phyloP scores from a whole-genome alignment of 192 early-diverging fungal species.

The Dissophora globulifera region DNA sequence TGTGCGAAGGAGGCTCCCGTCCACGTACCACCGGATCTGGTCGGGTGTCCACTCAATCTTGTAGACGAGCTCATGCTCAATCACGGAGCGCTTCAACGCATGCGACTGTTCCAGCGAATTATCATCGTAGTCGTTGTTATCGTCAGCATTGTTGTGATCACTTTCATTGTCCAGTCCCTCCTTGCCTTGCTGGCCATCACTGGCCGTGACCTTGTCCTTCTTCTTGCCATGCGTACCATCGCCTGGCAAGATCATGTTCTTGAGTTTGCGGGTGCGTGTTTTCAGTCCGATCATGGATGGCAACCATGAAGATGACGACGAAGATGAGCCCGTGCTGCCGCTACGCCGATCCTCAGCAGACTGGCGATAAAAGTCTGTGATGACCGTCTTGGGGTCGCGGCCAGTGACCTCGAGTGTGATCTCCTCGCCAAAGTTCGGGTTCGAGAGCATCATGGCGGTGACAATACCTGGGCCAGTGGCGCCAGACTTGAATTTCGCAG shows the following conservation, averaged over 20 bases:
- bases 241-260: constrained; percentile 18
- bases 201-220: neutral
- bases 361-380: constrained; percentile 35
- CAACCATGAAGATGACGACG: too few relatives aligned
- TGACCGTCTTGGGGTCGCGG: constrained; percentile 25
- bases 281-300: constrained; percentile 10
- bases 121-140: neutral
- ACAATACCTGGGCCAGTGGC: constrained; percentile 66
- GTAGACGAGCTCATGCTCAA: constrained; percentile 33
- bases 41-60: constrained; percentile 55
- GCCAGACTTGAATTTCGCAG: constrained; percentile 63
- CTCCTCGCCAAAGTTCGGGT: constrained; percentile 56
- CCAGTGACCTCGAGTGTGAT: constrained; percentile 40
- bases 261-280: constrained; percentile 14
- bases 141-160: neutral
- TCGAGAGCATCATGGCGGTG: constrained; percentile 58
- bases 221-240: too few relatives aligned
- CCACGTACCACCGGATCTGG: constrained; percentile 39
- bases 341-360: neutral
- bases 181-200: neutral
- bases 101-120: constrained; percentile 30
- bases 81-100: constrained; percentile 13
- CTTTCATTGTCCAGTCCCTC: neutral
- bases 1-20: constrained; percentile 46
- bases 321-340: neutral